These are phyloP conservation scores for Pythium folliculosum DNA, from an alignment of 352 stramenopile species.

Conservation along the genomic window DNA sequence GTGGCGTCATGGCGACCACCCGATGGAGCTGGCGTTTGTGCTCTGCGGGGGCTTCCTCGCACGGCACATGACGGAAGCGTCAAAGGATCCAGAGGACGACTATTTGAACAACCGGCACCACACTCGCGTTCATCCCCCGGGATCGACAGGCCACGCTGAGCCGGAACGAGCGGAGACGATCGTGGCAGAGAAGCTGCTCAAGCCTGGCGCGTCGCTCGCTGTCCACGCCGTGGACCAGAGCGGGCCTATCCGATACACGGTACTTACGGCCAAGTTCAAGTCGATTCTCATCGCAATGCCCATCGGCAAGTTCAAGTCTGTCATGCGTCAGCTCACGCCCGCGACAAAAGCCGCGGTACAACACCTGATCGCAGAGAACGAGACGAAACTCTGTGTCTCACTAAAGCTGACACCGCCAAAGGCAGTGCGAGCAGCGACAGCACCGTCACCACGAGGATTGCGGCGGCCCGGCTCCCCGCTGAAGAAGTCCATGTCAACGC, in stretches of 20 bases:
- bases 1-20: constrained; percentile 39
- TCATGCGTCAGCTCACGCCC: constrained; percentile 45
- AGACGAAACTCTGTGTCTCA: constrained; percentile 37
- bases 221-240: constrained; percentile 39
- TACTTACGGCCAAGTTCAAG: constrained; percentile 54
- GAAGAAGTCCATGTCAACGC: constrained; percentile 8
- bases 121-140: too few species aligned
- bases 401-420: constrained; percentile 26
- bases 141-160: too few species aligned
- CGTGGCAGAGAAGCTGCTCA: constrained; percentile 47
- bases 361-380: constrained; percentile 38
- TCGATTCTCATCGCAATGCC: constrained; percentile 56
- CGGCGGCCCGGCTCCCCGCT: background rate
- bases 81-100: background rate
- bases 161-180: constrained; percentile 16
- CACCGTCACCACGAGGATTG: background rate
- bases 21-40: constrained; percentile 49
- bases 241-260: constrained; percentile 34
- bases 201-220: constrained; percentile 39
- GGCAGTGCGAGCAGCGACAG: constrained; percentile 3
- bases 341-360: constrained; percentile 34
- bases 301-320: constrained; percentile 51
- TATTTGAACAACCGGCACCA: too few species aligned
- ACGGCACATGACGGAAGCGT: constrained; percentile 25
- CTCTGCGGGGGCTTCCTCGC: constrained; percentile 56